Conservation (phyloP, 768 basidiomycete species). For the Russula vinacea region DNA sequence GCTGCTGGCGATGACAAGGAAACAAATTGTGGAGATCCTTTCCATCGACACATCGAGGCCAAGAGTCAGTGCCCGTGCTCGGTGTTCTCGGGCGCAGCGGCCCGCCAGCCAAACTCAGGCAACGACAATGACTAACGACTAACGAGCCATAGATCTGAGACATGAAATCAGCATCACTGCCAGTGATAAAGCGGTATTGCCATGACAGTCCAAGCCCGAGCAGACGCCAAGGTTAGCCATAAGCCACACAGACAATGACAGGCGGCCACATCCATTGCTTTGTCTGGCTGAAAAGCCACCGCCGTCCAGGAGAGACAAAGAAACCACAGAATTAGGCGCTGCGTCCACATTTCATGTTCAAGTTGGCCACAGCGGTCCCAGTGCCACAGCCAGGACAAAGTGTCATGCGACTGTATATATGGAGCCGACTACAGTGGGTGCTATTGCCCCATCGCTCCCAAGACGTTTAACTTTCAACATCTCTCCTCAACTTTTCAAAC, state of each 20-base stretch:
- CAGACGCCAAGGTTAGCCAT: background rate
- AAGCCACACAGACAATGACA: background rate
- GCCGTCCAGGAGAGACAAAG: background rate
- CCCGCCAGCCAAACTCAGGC: too few relatives aligned
- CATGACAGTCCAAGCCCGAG: background rate
- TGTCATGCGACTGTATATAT: conserved; percentile 1
- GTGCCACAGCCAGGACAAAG: background rate
- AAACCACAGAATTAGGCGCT: background rate
- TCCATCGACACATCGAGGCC: background rate
- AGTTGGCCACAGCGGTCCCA: background rate
- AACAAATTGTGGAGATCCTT: too few relatives aligned
- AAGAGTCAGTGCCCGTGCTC: too few relatives aligned
- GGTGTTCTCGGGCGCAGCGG: background rate
- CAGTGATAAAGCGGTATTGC: background rate
- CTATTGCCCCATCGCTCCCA: background rate
- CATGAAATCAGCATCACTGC: background rate
- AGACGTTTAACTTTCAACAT: conserved; percentile 1
- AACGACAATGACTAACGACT: too few relatives aligned
- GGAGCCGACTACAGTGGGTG: background rate
- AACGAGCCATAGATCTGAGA: too few relatives aligned
- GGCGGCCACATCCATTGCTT: background rate
- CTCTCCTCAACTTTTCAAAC: background rate
- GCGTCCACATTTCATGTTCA: background rate
- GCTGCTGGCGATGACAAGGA: too few relatives aligned
- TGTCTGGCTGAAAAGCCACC: background rate